Evolutionary conservation across 2,329 filamentous ascomycete species (phyloP).

Genomic region (Elsinoe arachidis): DNA sequence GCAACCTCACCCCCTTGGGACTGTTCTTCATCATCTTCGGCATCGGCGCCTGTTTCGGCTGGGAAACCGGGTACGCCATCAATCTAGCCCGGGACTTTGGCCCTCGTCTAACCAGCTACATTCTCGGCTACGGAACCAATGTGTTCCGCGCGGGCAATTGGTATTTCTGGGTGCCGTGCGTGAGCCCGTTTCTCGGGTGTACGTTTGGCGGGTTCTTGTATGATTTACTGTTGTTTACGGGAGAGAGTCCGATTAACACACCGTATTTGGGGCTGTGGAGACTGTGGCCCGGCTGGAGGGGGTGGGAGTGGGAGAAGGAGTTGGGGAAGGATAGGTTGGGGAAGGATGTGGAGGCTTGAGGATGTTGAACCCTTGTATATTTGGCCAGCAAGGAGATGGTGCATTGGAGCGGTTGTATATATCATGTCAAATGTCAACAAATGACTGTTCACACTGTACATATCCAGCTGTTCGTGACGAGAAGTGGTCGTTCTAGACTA

Average conservation of each 20-base stretch:
- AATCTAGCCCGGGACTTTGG: slow-evolving; percentile 65
- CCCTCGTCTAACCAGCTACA: slow-evolving; percentile 57
- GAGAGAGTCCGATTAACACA: slow-evolving; percentile 52
- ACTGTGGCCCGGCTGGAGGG: slow-evolving; percentile 4
- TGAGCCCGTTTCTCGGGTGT: slow-evolving; percentile 55
- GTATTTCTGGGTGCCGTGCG: slow-evolving; percentile 49
- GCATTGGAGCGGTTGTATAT: not conserved
- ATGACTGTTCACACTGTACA: too few species aligned
- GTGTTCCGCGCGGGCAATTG: slow-evolving; percentile 56
- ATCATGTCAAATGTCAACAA: too few species aligned
- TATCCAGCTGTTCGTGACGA: too few species aligned
- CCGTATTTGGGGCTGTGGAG: slow-evolving; percentile 35
- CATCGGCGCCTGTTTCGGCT: slow-evolving; percentile 59
- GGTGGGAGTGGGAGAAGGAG: slow-evolving; percentile 12
- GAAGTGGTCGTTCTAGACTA: not conserved
- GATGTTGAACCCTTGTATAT: not conserved
- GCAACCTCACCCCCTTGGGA: slow-evolving; percentile 47
- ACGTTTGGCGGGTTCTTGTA: slow-evolving; percentile 58
- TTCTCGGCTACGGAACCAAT: slow-evolving; percentile 52
- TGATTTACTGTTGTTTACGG: slow-evolving; percentile 58
- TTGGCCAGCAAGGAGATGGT: not conserved
- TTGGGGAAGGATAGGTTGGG: not conserved
- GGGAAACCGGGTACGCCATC: slow-evolving; percentile 59
- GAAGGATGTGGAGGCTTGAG: slow-evolving; percentile 12
- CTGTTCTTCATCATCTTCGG: slow-evolving; percentile 61